A percentile compares a stretch with the other conserved stretches of the same genome.
These are phyloP conservation scores for Trichomonascaceae sp. DNA, from an alignment of 1,139 yeast species.

Conservation along the genomic window DNA sequence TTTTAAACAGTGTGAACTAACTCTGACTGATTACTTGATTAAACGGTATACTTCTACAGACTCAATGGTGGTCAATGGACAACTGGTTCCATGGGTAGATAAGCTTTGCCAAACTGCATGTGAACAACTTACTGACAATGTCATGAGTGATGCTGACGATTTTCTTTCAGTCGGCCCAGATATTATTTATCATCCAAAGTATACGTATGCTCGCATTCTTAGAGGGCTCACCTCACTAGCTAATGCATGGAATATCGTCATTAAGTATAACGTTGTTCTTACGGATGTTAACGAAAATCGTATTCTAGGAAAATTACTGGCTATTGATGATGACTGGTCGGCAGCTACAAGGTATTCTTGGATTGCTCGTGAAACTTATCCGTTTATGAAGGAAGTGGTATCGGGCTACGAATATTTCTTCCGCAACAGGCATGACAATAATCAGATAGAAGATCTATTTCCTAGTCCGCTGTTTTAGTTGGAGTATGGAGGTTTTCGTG, in stretches of 20 bases:
- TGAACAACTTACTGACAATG: not conserved
- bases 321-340: not conserved
- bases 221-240: not conserved
- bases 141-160: not conserved
- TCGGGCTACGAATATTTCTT: not conserved
- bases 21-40: slow-evolving; percentile 2
- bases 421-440: not conserved
- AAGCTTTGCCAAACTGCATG: not conserved
- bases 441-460: not conserved
- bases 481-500: not conserved
- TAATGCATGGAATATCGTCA: not conserved
- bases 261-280: not conserved
- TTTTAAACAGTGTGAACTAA: not conserved
- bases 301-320: not conserved
- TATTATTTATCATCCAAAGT: not conserved
- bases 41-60: not conserved
- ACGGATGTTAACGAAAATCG: not conserved
- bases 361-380: slow-evolving; percentile 4
- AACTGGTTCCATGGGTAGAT: not conserved
- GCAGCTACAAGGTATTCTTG: not conserved
- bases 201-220: not conserved
- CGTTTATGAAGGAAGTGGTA: slow-evolving; percentile 1
- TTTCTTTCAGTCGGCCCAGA: not conserved
- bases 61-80: not conserved
- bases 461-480: not conserved